Percentiles rank a stretch among this genome's conserved stretches.
Evolutionary conservation across 2,329 filamentous ascomycete species (phyloP).

Genomic region (Penicillium digitatum): DNA sequence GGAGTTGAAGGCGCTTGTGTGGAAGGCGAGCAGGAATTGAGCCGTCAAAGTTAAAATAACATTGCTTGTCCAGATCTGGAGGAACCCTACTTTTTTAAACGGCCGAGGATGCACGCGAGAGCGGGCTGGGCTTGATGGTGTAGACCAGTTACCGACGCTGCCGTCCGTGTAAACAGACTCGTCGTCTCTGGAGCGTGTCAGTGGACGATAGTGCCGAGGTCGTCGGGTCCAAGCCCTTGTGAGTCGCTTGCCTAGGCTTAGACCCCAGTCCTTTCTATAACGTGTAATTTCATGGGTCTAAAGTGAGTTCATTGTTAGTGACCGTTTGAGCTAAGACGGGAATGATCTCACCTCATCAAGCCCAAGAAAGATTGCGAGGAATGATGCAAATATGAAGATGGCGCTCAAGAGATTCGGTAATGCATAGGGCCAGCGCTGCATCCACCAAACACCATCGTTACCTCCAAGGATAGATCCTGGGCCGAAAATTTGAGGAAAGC

Average conservation of each 20-base stretch:
- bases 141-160: conserved; percentile 24
- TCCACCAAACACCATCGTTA: conserved; percentile 58
- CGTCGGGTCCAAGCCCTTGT: conserved; percentile 26
- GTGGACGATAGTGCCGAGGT: conserved; percentile 34
- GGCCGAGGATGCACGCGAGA: conserved; percentile 29
- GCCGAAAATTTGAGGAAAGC: conserved; percentile 61
- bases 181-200: conserved; percentile 28
- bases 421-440: conserved; percentile 63
- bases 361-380: conserved; percentile 57
- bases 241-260: conserved; percentile 37
- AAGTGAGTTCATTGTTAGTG: neutral
- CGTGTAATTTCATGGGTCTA: conserved; percentile 40
- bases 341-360: conserved; percentile 57
- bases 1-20: conserved; percentile 71
- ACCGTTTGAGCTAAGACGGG: neutral
- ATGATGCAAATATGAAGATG: conserved; percentile 55
- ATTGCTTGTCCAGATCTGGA: conserved; percentile 52
- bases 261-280: conserved; percentile 42
- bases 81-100: conserved; percentile 45
- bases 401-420: conserved; percentile 66
- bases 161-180: conserved; percentile 35
- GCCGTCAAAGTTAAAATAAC: conserved; percentile 57
- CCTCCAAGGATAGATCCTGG: conserved; percentile 56
- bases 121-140: conserved; percentile 26
- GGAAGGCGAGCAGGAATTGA: conserved; percentile 67